Evolutionary conservation across 78 protist genomes (phyloP).

Genomic region (Dictyostelium citrinum): DNA sequence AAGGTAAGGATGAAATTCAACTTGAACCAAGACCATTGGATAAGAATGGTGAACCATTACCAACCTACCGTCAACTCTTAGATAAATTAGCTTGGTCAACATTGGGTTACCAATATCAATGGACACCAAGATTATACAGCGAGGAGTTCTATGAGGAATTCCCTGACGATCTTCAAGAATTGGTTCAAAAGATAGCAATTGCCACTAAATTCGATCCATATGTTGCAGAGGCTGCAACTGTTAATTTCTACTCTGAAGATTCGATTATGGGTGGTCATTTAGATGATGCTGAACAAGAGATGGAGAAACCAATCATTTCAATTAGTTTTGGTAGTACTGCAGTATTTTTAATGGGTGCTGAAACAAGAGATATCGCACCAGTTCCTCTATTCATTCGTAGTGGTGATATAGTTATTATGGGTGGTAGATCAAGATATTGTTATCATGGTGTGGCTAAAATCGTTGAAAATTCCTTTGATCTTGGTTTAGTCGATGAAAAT

Average conservation of each 20-base stretch:
- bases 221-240: constrained; percentile 74
- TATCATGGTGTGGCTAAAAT: constrained; percentile 82
- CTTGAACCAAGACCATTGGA: constrained; percentile 48
- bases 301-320: constrained; percentile 82
- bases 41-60: constrained; percentile 63
- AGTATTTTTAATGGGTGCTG: constrained; percentile 80
- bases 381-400: constrained; percentile 59
- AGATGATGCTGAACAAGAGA: constrained; percentile 82
- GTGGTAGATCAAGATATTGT: constrained; percentile 80
- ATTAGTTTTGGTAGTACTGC: constrained; percentile 74
- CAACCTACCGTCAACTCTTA: constrained; percentile 40
- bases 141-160: constrained; percentile 57
- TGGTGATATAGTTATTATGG: constrained; percentile 83
- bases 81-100: constrained; percentile 74
- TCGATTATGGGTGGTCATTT: constrained; percentile 84
- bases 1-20: neutral
- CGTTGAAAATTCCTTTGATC: constrained; percentile 56
- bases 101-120: constrained; percentile 81
- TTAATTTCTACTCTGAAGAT: constrained; percentile 78
- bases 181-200: constrained; percentile 47
- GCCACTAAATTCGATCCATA: constrained; percentile 52
- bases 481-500: neutral
- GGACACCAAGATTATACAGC: constrained; percentile 73
- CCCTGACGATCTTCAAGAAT: constrained; percentile 43
- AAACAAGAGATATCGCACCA: constrained; percentile 67